Percentiles rank a stretch among this genome's conserved stretches.
Evolutionary conservation across 2,329 filamentous ascomycete species (phyloP).

Genomic region (Lecanicillium sp.): DNA sequence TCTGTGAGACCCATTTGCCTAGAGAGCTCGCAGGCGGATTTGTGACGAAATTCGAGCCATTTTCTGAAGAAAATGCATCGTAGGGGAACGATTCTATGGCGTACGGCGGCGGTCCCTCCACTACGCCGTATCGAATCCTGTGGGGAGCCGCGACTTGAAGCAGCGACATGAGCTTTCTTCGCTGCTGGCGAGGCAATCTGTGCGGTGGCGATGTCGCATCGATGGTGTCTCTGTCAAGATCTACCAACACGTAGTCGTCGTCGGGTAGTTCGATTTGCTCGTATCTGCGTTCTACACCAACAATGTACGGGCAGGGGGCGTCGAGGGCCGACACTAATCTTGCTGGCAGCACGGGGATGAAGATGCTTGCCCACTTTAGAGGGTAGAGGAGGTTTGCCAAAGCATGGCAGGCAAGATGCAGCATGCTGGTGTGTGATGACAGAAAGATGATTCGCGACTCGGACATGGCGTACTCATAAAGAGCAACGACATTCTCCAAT

Average conservation of each 20-base stretch:
- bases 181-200: constrained; percentile 76
- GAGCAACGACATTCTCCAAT: constrained; percentile 81
- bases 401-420: constrained; percentile 87
- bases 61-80: constrained; percentile 84
- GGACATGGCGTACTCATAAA: constrained; percentile 87
- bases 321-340: constrained; percentile 84
- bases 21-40: constrained; percentile 63
- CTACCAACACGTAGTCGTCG: constrained; percentile 91
- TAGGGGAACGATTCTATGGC: constrained; percentile 88
- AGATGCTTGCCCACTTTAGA: constrained; percentile 85
- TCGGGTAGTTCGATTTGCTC: constrained; percentile 80
- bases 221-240: constrained; percentile 84
- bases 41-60: constrained; percentile 68
- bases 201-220: constrained; percentile 74
- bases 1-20: constrained; percentile 80
- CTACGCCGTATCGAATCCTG: constrained; percentile 76
- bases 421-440: constrained; percentile 92
- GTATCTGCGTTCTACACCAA: constrained; percentile 89
- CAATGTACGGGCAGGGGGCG: constrained; percentile 93
- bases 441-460: constrained; percentile 95
- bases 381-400: constrained; percentile 80
- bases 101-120: constrained; percentile 83
- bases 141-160: constrained; percentile 87
- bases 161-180: constrained; percentile 80
- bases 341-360: constrained; percentile 85